These are phyloP conservation scores for Xylariaceae sp. DNA, from an alignment of 2,329 filamentous ascomycete species.

Conservation along the genomic window DNA sequence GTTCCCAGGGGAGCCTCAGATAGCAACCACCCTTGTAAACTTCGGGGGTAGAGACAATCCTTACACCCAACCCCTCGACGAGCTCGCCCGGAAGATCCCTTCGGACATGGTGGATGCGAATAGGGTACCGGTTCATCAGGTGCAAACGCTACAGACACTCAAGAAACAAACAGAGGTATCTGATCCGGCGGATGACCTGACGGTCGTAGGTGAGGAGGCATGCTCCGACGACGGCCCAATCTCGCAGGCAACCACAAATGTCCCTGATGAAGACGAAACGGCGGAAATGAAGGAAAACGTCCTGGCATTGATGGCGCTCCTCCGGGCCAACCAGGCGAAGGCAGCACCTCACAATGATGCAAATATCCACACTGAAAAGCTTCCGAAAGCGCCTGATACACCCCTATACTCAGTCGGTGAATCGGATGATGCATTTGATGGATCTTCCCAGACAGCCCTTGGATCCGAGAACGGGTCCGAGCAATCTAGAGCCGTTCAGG, in stretches of 20 bases:
- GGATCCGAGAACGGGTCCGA: neutral
- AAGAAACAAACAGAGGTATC: neutral
- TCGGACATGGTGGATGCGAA: slow-evolving; percentile 31
- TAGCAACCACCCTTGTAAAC: slow-evolving; percentile 20
- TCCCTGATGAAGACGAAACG: neutral
- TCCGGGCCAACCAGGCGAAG: neutral
- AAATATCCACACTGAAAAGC: neutral
- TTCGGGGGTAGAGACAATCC: slow-evolving; percentile 5
- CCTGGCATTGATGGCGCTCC: neutral
- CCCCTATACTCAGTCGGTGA: neutral
- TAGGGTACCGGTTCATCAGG: neutral
- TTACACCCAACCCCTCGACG: neutral
- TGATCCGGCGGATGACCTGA: neutral
- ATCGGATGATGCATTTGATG: neutral
- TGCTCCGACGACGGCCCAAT: neutral
- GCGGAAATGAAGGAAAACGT: neutral
- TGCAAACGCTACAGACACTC: neutral
- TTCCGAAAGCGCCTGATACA: neutral
- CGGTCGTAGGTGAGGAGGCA: neutral
- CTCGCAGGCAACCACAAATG: neutral
- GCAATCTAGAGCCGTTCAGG: neutral
- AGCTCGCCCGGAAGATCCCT: neutral
- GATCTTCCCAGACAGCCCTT: neutral
- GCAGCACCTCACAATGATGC: neutral
- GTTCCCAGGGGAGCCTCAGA: neutral